Percentiles rank a stretch among this genome's conserved stretches.
Evolutionary conservation across 768 basidiomycete species (phyloP).

Genomic region (Lactifluus rugatus): DNA sequence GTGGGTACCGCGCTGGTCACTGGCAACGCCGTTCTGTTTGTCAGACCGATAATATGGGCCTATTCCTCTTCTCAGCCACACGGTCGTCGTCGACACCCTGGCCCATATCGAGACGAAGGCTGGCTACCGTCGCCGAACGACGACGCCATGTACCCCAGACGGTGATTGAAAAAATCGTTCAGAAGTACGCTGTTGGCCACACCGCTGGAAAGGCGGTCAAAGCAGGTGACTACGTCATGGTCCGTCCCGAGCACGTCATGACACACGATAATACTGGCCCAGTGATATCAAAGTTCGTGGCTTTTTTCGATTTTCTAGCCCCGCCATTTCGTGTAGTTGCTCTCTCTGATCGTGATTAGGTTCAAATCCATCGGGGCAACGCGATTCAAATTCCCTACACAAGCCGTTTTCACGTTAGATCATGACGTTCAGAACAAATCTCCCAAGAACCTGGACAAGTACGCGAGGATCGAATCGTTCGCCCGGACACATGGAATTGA

Average conservation of each 20-base stretch:
- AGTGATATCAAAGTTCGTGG: conserved; percentile 86
- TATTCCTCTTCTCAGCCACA: neutral
- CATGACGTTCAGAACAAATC: conserved; percentile 98
- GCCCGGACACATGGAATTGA: conserved; percentile 79
- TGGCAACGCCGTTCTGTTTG: neutral
- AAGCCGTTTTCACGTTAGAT: conserved; percentile 93
- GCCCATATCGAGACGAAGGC: neutral
- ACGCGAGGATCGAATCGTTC: conserved; percentile 84
- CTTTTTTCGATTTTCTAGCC: neutral
- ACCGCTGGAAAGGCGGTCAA: conserved; percentile 70
- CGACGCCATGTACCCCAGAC: conserved; percentile 57
- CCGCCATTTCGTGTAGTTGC: neutral
- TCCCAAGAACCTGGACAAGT: conserved; percentile 83
- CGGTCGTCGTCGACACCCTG: neutral
- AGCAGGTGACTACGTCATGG: conserved; percentile 99
- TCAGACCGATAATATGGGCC: conserved; percentile 2
- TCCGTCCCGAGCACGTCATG: conserved; percentile 96
- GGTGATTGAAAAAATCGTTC: conserved; percentile 94
- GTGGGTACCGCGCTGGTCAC: neutral
- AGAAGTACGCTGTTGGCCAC: conserved; percentile 90
- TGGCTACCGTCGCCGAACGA: conserved; percentile 23
- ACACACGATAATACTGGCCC: conserved; percentile 98
- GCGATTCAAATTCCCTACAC: conserved; percentile 64
- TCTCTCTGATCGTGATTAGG: conserved; percentile 32
- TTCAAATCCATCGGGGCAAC: conserved; percentile 94